These are phyloP conservation scores for Lecanicillium sp. DNA, from an alignment of 2,329 filamentous ascomycete species.

Conservation along the genomic window DNA sequence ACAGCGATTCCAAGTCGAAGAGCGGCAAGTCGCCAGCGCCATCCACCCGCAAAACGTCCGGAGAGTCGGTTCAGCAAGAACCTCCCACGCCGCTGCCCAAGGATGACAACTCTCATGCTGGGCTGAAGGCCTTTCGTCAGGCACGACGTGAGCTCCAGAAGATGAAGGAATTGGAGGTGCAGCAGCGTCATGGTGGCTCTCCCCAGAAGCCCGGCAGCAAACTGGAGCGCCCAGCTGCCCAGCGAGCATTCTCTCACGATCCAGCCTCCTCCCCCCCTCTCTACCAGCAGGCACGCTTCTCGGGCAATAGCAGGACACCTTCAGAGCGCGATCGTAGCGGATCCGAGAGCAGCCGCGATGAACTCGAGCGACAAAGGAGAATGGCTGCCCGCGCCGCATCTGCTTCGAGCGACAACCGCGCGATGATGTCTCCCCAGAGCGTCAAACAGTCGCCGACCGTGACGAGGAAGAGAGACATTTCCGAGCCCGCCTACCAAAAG, in stretches of 20 bases:
- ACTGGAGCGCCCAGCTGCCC: conserved; percentile 21
- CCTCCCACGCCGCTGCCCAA: conserved; percentile 23
- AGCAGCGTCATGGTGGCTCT: conserved; percentile 35
- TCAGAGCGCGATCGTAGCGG: conserved; percentile 49
- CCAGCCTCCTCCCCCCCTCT: conserved; percentile 38
- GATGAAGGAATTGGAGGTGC: conserved; percentile 47
- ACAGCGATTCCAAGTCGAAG: conserved; percentile 40
- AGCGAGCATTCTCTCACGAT: conserved; percentile 38
- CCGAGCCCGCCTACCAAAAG: conserved; percentile 39
- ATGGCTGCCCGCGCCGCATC: background rate
- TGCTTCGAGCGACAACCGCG: conserved; percentile 28
- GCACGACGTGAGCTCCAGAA: conserved; percentile 51
- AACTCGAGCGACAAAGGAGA: conserved; percentile 30
- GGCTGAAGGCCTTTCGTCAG: conserved; percentile 51
- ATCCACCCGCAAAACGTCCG: conserved; percentile 31
- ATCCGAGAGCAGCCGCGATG: conserved; percentile 47
- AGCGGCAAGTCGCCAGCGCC: conserved; percentile 40
- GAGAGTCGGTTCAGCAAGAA: conserved; percentile 12
- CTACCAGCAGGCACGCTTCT: conserved; percentile 35
- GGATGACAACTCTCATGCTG: conserved; percentile 41
- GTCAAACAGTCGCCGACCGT: conserved; percentile 33
- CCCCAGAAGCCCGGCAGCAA: conserved; percentile 12
- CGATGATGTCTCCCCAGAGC: background rate
- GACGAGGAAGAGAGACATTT: conserved; percentile 40
- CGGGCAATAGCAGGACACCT: conserved; percentile 24